phyloP scores from a whole-genome alignment of 495 filamentous ascomycete species.

The Daldinia bambusicola region DNA sequence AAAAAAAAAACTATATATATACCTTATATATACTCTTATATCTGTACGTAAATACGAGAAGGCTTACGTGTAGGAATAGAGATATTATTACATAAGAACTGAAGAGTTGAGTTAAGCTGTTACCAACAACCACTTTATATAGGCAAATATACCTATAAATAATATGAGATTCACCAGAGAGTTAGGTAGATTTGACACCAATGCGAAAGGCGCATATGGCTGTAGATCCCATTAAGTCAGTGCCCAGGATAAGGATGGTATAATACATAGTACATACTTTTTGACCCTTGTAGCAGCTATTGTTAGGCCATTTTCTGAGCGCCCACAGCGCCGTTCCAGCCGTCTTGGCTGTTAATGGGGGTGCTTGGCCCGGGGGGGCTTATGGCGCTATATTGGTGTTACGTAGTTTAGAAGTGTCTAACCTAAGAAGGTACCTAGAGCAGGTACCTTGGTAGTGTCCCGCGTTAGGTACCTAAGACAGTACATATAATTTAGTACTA shows the following conservation, averaged over 20 bases:
- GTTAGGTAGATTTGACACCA: no score
- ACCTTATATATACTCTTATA: background rate
- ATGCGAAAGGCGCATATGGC: no score
- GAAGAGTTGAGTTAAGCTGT: background rate
- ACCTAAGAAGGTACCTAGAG: background rate
- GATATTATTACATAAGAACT: background rate
- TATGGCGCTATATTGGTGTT: background rate
- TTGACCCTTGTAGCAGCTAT: slow-evolving; percentile 4
- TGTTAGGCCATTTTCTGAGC: slow-evolving; percentile 8
- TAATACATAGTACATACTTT: no score
- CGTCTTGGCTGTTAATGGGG: slow-evolving; percentile 26
- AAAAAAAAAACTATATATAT: background rate
- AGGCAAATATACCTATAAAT: no score
- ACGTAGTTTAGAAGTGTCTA: background rate
- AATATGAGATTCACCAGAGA: no score
- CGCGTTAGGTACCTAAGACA: no score
- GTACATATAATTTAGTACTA: background rate
- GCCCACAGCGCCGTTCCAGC: slow-evolving; percentile 29
- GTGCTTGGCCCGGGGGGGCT: slow-evolving; percentile 21
- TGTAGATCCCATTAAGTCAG: no score
- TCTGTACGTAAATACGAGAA: background rate
- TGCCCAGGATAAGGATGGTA: background rate
- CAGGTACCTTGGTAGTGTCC: background rate
- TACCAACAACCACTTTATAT: no score
- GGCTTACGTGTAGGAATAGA: slow-evolving; percentile 11